phyloP scores from a whole-genome alignment of 169 alveolate species.

The Eimeria necatrix region DNA sequence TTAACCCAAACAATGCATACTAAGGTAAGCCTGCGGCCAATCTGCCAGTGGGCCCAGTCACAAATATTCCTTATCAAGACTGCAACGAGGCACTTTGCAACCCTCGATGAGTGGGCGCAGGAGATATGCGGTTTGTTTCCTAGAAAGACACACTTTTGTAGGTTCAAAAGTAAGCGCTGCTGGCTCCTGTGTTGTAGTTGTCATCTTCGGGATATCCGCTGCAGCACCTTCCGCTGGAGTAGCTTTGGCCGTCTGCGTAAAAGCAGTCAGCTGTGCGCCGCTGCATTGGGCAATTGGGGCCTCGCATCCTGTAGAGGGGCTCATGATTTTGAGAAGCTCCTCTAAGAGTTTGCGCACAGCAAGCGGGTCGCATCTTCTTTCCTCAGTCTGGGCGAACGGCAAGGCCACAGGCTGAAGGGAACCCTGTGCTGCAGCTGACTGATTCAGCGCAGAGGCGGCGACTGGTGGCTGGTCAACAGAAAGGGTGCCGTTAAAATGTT shows the following conservation, averaged over 20 bases:
- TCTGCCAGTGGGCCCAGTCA: no score
- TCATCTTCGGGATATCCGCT: no score
- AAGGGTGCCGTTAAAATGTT: background rate
- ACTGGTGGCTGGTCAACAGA: background rate
- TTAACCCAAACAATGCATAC: no score
- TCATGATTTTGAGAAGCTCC: conserved; percentile 49
- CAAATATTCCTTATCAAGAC: no score
- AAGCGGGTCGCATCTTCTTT: conserved; percentile 32
- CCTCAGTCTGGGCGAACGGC: conserved; percentile 6
- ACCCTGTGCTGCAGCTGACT: conserved; percentile 13
- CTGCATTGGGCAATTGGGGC: conserved; percentile 27
- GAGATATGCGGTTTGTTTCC: no score
- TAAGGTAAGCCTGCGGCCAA: no score
- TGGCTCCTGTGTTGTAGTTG: no score
- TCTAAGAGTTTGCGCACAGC: conserved; percentile 56
- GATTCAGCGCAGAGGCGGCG: background rate
- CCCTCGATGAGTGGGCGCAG: no score
- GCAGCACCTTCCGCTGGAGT: background rate
- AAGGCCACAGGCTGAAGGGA: background rate
- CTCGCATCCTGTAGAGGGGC: background rate
- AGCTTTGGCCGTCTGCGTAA: background rate
- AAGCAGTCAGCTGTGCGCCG: background rate
- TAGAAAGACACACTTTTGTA: no score
- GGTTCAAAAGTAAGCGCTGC: no score
- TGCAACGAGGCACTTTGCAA: no score